Percentiles rank a stretch among this genome's conserved stretches.
These are phyloP conservation scores for Starmerella tilneyi DNA, from an alignment of 805 yeast species.

Conservation along the genomic window DNA sequence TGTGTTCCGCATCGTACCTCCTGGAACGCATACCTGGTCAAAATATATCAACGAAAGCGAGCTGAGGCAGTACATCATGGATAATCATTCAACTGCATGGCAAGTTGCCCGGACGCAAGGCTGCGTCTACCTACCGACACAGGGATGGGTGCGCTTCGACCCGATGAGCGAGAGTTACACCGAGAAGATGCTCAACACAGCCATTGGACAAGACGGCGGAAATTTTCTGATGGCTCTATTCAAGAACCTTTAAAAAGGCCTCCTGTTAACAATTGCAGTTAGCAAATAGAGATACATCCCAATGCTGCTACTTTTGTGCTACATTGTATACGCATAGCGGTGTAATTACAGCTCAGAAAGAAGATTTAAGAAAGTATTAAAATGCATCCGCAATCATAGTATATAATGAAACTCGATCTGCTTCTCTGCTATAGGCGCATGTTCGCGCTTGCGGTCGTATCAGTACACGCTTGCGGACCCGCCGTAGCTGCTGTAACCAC, in stretches of 20 bases:
- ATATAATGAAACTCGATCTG: too few species aligned
- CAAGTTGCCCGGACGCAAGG: conserved; percentile 63
- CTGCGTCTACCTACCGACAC: conserved; percentile 67
- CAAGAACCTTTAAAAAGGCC: background rate
- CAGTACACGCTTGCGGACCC: too few species aligned
- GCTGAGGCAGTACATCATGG: conserved; percentile 51
- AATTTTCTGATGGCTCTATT: conserved; percentile 74
- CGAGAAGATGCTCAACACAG: conserved; percentile 13
- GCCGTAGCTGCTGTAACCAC: too few species aligned
- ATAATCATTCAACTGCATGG: conserved; percentile 37
- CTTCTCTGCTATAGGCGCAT: too few species aligned
- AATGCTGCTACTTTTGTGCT: too few species aligned
- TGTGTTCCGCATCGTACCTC: conserved; percentile 69
- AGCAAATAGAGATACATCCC: too few species aligned
- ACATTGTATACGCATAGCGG: too few species aligned
- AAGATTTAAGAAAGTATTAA: too few species aligned
- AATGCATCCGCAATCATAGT: too few species aligned
- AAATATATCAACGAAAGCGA: conserved; percentile 77
- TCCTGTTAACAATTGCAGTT: background rate
- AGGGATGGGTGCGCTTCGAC: conserved; percentile 63
- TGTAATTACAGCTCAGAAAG: too few species aligned
- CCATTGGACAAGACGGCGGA: conserved; percentile 44
- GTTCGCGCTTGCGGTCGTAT: too few species aligned
- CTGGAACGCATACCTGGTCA: conserved; percentile 79
- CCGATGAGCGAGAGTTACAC: conserved; percentile 31